Evolutionary conservation across 2,329 filamentous ascomycete species (phyloP).

Genomic region (Pseudogymnoascus sp.): DNA sequence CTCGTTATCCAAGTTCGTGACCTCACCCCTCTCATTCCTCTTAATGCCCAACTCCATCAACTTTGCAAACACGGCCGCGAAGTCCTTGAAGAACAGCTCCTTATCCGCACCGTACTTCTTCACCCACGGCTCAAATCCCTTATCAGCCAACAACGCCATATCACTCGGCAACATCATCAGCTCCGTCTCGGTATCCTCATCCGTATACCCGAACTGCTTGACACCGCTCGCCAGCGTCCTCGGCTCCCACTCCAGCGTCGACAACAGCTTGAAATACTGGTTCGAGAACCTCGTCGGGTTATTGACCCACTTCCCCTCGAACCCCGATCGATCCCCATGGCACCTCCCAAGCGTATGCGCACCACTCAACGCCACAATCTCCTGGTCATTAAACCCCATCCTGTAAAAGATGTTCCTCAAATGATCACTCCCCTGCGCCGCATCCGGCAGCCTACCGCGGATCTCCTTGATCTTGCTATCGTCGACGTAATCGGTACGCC

Average conservation of each 20-base stretch:
- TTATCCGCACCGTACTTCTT: constrained; percentile 54
- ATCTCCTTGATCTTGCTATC: constrained; percentile 46
- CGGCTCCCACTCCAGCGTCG: constrained; percentile 47
- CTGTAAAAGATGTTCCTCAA: constrained; percentile 50
- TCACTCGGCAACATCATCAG: constrained; percentile 64
- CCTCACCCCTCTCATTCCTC: constrained; percentile 45
- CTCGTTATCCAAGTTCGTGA: constrained; percentile 51
- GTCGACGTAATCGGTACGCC: constrained; percentile 56
- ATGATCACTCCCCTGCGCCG: constrained; percentile 47
- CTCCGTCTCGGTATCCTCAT: constrained; percentile 47
- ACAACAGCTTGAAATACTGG: constrained; percentile 49
- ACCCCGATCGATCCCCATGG: constrained; percentile 49
- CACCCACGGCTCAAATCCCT: constrained; percentile 49
- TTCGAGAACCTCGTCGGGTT: constrained; percentile 54
- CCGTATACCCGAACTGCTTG: constrained; percentile 52
- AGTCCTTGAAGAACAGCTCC: constrained; percentile 55
- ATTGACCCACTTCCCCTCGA: constrained; percentile 53
- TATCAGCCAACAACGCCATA: constrained; percentile 50
- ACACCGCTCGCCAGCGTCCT: constrained; percentile 46
- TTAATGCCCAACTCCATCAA: constrained; percentile 54
- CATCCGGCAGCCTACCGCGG: constrained; percentile 50
- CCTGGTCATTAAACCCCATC: constrained; percentile 55
- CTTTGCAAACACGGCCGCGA: constrained; percentile 52
- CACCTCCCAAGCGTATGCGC: constrained; percentile 52
- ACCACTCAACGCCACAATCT: constrained; percentile 50